Percentiles rank a stretch among this genome's conserved stretches.
Evolutionary conservation across 352 stramenopile genomes (phyloP).

Genomic region (Lagenidium giganteum): DNA sequence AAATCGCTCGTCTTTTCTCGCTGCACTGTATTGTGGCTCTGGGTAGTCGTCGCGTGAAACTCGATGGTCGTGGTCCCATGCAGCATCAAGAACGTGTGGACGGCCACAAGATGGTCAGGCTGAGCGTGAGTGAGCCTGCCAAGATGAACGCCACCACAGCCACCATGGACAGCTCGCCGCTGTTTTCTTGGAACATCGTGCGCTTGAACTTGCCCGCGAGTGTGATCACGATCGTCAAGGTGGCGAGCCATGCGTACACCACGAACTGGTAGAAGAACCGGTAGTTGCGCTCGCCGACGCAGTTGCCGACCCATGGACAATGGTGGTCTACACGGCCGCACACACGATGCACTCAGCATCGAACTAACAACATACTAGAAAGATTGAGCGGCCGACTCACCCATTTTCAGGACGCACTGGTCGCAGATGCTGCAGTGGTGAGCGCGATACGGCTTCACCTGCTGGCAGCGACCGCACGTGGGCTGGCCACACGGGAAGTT

Average conservation of each 20-base stretch:
- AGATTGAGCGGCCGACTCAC: slow-evolving; percentile 26
- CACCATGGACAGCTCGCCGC: slow-evolving; percentile 32
- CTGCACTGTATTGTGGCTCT: too few species aligned
- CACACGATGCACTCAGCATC: neutral
- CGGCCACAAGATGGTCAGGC: slow-evolving; percentile 64
- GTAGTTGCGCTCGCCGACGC: slow-evolving; percentile 79
- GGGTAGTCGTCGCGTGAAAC: too few species aligned
- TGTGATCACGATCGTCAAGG: slow-evolving; percentile 49
- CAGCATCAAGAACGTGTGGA: slow-evolving; percentile 69
- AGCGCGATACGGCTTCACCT: slow-evolving; percentile 70
- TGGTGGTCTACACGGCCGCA: slow-evolving; percentile 88
- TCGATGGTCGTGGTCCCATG: slow-evolving; percentile 76
- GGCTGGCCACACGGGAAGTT: too few species aligned
- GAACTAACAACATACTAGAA: too few species aligned
- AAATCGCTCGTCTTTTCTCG: too few species aligned
- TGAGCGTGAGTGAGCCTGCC: slow-evolving; percentile 57
- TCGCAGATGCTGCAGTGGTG: slow-evolving; percentile 87
- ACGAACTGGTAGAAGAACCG: slow-evolving; percentile 87
- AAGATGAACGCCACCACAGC: slow-evolving; percentile 72
- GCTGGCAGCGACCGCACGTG: slow-evolving; percentile 65
- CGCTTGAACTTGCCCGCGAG: slow-evolving; percentile 49
- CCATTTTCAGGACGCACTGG: slow-evolving; percentile 83
- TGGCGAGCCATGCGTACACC: slow-evolving; percentile 62
- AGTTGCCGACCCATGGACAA: slow-evolving; percentile 94
- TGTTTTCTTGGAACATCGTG: slow-evolving; percentile 9